Evolutionary conservation across 495 filamentous ascomycete species (phyloP).

Genomic region (Podospora pseudoanserina): DNA sequence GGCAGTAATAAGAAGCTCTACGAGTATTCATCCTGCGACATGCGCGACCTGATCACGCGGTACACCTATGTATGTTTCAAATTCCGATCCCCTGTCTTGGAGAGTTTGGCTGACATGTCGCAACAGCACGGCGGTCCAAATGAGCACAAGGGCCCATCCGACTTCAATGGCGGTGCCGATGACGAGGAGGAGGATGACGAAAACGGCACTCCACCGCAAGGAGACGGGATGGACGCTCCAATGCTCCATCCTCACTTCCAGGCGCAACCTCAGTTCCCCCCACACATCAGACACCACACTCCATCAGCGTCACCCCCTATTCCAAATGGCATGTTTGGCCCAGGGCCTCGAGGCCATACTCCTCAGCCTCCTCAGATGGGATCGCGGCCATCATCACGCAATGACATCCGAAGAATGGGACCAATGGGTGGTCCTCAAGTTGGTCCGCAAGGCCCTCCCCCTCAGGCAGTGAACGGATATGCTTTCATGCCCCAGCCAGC

Average conservation of each 20-base stretch:
- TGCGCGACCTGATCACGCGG: conserved; percentile 79
- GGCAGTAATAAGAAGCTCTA: conserved; percentile 97
- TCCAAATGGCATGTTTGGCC: conserved; percentile 67
- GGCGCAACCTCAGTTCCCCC: conserved; percentile 60
- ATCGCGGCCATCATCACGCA: conserved; percentile 79
- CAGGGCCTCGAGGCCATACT: conserved; percentile 64
- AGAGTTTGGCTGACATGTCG: conserved; percentile 27
- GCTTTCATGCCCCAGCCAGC: conserved; percentile 81
- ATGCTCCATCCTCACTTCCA: conserved; percentile 77
- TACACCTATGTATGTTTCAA: conserved; percentile 77
- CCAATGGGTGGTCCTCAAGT: conserved; percentile 68
- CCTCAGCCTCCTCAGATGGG: conserved; percentile 66
- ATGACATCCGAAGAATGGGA: conserved; percentile 67
- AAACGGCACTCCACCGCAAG: conserved; percentile 64
- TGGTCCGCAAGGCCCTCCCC: conserved; percentile 53
- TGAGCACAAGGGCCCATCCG: conserved; percentile 92
- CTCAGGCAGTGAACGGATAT: conserved; percentile 68
- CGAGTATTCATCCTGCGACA: conserved; percentile 92
- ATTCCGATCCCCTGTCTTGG: neutral
- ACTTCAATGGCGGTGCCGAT: conserved; percentile 82
- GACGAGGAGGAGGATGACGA: conserved; percentile 89
- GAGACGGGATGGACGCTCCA: conserved; percentile 48
- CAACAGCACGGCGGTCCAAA: conserved; percentile 82
- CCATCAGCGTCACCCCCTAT: conserved; percentile 90
- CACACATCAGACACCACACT: conserved; percentile 75